Conservation (phyloP, 2,329 filamentous ascomycete genomes). For the Trichophyton benhamiae region DNA sequence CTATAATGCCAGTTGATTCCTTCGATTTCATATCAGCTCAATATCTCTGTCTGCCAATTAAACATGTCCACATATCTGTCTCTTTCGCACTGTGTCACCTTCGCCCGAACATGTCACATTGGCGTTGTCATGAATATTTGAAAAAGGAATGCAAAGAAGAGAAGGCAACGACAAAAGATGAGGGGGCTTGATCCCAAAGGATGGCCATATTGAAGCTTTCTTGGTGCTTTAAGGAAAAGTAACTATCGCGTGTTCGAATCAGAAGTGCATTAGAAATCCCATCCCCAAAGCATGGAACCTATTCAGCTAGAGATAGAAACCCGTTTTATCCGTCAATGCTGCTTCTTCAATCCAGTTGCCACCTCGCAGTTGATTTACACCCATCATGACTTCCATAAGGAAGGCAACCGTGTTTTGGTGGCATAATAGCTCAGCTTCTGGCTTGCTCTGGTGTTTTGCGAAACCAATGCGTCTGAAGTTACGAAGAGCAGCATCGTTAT, state of each 20-base stretch:
- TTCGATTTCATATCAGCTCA: neutral
- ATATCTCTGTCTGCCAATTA: neutral
- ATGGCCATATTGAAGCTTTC: neutral
- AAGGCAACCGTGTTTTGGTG: neutral
- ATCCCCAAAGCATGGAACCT: neutral
- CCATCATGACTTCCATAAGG: neutral
- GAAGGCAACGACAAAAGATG: neutral
- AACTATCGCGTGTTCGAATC: neutral
- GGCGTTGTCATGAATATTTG: neutral
- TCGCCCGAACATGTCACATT: neutral
- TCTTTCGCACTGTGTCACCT: neutral
- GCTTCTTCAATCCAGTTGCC: constrained; percentile 1
- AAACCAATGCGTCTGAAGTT: neutral
- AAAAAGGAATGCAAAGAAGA: too few relatives aligned
- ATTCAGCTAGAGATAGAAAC: neutral
- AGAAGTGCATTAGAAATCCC: too few relatives aligned
- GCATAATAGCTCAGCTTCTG: neutral
- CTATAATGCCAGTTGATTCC: neutral
- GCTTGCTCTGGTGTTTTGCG: neutral
- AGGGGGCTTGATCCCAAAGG: neutral
- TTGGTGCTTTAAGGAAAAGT: neutral
- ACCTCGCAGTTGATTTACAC: neutral
- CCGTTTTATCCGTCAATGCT: neutral
- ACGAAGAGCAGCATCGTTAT: neutral
- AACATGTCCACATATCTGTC: neutral